Base-by-base conservation (phyloP, 2,329 filamentous ascomycete genomes). In the Hypoxylon sp. region DNA sequence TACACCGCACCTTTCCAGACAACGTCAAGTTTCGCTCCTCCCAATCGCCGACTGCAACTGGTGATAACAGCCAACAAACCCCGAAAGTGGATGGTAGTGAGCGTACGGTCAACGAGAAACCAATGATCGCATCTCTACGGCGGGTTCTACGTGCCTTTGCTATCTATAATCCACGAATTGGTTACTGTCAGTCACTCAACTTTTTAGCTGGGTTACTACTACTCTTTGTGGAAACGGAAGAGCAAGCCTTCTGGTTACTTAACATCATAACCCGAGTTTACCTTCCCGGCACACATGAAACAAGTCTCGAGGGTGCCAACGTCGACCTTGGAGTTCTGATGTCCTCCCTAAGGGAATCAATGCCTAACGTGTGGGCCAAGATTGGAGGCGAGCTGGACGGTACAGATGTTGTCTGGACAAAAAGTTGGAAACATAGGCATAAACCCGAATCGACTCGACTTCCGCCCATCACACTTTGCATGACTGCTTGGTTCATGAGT, bases 401-500 rank as follows among this genome's bases (percentile, higher is more conserved):
- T 71, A 76, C 77, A 14, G 77, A 78, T 57, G 72, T 57, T 2
- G 72, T 70, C 17, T 78, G 81, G 14, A 80, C 82, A 21, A 82
- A 79, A 63, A 75, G 80, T 60, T 78, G 79, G 60, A 74, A 77
- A 23, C 79, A 81, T 32, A 82, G 77, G 62, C 80, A 81, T 58
- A 76, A 78, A 45, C 79, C 75, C 46, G 80, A 81, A 49, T 79
- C 82, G 10, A 82, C 81, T 53, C 87, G 91, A 3, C 86, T 98
- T 10, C 95, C 95, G 0, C 94, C 95, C 11, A 95, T 98, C 71
- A 96, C 93, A 0, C 86, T 98, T 4, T 97, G 94, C 73, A 93
- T 96, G 79, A 97, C 94, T 9, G 93, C 94, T 3, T 98, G 95
- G 95, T 97, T 98, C 79, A 98, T 98, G 95, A 97, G 93, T 52